These are phyloP conservation scores for Flammula alnicola DNA, from an alignment of 1,284 basidiomycete genomes.

Conservation along the genomic window DNA sequence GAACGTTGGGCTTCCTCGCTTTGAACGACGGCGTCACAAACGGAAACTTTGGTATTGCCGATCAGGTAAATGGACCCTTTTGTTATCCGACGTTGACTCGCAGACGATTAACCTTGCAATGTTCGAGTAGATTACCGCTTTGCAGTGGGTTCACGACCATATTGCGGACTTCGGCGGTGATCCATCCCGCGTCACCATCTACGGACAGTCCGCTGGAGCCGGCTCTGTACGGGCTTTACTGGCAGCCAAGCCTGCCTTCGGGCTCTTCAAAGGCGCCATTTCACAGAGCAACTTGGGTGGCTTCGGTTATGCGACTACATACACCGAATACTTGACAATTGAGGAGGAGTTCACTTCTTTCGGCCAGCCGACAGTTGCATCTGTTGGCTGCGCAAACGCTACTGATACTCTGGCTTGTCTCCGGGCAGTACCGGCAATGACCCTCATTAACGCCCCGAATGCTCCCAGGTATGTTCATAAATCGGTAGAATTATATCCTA, in stretches of 20 bases:
- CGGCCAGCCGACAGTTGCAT: constrained; percentile 21
- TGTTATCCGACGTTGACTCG: constrained; percentile 10
- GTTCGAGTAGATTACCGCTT: constrained; percentile 60
- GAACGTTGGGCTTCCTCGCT: constrained; percentile 42
- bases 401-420: constrained; percentile 31
- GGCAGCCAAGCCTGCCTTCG: constrained; percentile 44
- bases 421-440: constrained; percentile 20
- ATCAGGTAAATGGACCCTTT: constrained; percentile 25
- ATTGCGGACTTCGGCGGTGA: constrained; percentile 68
- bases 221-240: constrained; percentile 47
- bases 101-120: too few relatives aligned
- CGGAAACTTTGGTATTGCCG: constrained; percentile 43
- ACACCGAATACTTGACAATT: constrained; percentile 34
- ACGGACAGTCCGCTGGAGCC: constrained; percentile 46
- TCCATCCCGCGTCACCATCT: constrained; percentile 57
- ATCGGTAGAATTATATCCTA: too few relatives aligned
- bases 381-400: constrained; percentile 30
- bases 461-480: constrained; percentile 28
- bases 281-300: constrained; percentile 54
- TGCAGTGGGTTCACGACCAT: constrained; percentile 71
- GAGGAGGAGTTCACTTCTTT: constrained; percentile 27
- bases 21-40: constrained; percentile 38
- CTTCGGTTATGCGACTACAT: constrained; percentile 42
- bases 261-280: constrained; percentile 50
- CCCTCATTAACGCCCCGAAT: constrained; percentile 26